Conservation (phyloP, 2,329 filamentous ascomycete genomes). For the Aspergillus calidoustus region DNA sequence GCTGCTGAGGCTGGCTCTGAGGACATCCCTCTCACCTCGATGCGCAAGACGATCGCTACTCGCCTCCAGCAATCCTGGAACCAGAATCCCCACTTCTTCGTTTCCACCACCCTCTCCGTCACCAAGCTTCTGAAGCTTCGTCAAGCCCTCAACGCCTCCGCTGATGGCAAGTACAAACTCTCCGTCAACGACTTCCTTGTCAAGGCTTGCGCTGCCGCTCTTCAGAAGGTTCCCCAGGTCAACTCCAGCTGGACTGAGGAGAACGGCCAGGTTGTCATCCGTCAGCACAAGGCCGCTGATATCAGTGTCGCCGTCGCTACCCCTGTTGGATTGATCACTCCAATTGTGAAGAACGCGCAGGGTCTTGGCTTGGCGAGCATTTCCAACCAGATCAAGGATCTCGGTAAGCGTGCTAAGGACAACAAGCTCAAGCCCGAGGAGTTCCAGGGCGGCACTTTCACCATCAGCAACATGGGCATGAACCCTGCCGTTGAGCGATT, state of each 20-base stretch:
- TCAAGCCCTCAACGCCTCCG: constrained; percentile 83
- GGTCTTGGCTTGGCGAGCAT: constrained; percentile 85
- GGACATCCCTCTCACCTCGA: constrained; percentile 82
- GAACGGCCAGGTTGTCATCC: constrained; percentile 77
- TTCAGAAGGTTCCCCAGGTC: constrained; percentile 90
- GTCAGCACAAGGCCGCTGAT: constrained; percentile 90
- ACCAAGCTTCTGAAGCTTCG: constrained; percentile 96
- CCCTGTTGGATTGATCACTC: constrained; percentile 91
- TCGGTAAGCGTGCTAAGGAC: constrained; percentile 93
- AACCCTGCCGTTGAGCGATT: constrained; percentile 95
- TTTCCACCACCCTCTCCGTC: constrained; percentile 88
- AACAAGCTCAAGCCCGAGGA: constrained; percentile 99
- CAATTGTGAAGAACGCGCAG: constrained; percentile 90
- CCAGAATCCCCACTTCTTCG: constrained; percentile 98
- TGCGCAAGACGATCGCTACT: constrained; percentile 97
- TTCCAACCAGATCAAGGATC: constrained; percentile 88
- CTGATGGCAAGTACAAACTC: constrained; percentile 96
- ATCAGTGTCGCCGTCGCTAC: constrained; percentile 96
- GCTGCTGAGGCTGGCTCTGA: constrained; percentile 72
- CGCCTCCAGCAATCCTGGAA: constrained; percentile 87
- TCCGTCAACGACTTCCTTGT: constrained; percentile 99
- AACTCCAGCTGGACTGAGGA: constrained; percentile 91
- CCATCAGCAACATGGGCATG: constrained; percentile 99
- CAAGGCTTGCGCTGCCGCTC: constrained; percentile 89
- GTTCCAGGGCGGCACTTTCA: constrained; percentile 98